phyloP scores from a whole-genome alignment of 2,329 filamentous ascomycete species.

The Sclerotinia sclerotiorum region DNA sequence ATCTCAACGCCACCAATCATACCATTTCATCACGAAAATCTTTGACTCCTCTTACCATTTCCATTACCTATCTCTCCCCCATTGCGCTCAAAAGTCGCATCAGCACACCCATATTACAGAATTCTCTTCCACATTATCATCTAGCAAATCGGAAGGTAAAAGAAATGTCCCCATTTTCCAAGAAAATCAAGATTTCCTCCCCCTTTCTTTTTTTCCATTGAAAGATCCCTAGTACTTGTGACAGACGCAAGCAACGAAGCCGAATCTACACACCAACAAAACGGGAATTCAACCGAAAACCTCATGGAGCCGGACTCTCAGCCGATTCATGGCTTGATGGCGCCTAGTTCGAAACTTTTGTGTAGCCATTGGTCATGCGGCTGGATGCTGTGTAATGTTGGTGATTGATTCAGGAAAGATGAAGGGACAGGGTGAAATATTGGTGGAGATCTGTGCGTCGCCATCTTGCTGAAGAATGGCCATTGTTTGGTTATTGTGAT shows the following conservation, averaged over 20 bases:
- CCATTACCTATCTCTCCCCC: constrained; percentile 5
- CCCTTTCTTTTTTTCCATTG: neutral
- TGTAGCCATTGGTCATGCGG: constrained; percentile 20
- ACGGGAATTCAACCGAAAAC: constrained; percentile 10
- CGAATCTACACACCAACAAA: constrained; percentile 8
- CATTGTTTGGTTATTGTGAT: neutral
- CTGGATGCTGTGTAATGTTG: constrained; percentile 13
- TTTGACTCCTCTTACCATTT: neutral
- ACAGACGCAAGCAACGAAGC: neutral
- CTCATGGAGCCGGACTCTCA: constrained; percentile 5
- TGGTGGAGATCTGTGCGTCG: constrained; percentile 22
- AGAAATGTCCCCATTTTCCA: neutral
- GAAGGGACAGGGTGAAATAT: constrained; percentile 17
- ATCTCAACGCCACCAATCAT: constrained; percentile 13
- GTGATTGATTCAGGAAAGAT: neutral
- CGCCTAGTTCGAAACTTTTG: constrained; percentile 9
- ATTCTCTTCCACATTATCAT: neutral
- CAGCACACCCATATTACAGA: neutral
- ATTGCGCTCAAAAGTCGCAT: neutral
- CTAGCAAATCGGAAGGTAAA: neutral
- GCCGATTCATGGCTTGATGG: neutral
- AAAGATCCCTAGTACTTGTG: neutral
- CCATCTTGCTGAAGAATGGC: constrained; percentile 22
- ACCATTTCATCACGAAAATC: constrained; percentile 10
- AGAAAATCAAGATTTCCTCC: neutral